A percentile compares a stretch with the other conserved stretches of the same genome.
Conservation (phyloP, 192 early-diverging fungal genomes). For the Tieghemiomyces parasiticus region DNA sequence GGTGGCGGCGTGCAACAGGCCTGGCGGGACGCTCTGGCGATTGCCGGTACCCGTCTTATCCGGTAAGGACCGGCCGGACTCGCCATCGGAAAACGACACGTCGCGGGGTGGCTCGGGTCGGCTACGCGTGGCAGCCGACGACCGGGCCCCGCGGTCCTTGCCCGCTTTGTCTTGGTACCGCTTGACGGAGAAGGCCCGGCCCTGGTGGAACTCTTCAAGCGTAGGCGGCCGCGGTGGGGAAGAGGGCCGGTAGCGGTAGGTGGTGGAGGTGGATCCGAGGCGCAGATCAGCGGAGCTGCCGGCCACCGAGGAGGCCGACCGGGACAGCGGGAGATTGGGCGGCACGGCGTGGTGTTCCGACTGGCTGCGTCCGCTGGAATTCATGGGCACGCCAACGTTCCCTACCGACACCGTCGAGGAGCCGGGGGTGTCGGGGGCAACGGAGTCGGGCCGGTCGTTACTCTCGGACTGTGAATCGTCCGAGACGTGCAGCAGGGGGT, state of each 20-base stretch:
- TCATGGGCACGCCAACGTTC: too few relatives aligned
- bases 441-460: neutral
- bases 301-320: too few relatives aligned
- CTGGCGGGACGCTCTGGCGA: too few relatives aligned
- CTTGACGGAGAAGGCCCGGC: constrained; percentile 48
- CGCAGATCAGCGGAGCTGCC: too few relatives aligned
- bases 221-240: constrained; percentile 42
- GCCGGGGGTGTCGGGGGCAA: too few relatives aligned
- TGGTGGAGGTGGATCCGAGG: constrained; percentile 11
- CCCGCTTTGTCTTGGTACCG: constrained; percentile 15
- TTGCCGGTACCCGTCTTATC: too few relatives aligned
- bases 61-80: too few relatives aligned
- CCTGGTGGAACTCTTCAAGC: constrained; percentile 52
- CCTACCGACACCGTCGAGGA: neutral
- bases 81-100: neutral
- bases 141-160: neutral
- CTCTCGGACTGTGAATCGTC: neutral
- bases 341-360: too few relatives aligned
- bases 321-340: neutral
- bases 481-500: neutral
- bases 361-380: too few relatives aligned
- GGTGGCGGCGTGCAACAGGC: too few relatives aligned
- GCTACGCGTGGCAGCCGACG: neutral
- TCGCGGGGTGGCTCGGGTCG: too few relatives aligned
- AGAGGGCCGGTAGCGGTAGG: constrained; percentile 15